Percentiles rank a stretch among this genome's conserved stretches.
Conservation (phyloP, 1,284 basidiomycete genomes). For the Cerrena zonata region DNA sequence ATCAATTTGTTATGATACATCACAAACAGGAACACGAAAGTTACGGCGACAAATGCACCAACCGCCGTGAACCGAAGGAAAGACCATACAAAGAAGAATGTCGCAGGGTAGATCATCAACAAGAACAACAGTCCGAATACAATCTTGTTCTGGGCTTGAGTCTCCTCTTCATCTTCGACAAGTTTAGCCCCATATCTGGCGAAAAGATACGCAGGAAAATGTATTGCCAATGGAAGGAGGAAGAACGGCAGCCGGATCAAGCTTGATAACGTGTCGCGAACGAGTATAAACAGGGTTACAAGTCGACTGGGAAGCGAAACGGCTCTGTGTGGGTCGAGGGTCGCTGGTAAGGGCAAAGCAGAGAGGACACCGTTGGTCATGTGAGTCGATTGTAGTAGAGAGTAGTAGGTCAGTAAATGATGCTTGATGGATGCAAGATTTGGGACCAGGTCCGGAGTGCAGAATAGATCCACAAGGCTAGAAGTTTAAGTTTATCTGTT, state of each 20-base stretch:
- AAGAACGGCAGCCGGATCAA: slow-evolving; percentile 81
- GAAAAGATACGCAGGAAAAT: slow-evolving; percentile 79
- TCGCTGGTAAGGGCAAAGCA: slow-evolving; percentile 70
- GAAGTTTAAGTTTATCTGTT: no score
- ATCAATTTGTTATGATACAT: slow-evolving; percentile 78
- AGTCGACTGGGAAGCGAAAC: slow-evolving; percentile 77
- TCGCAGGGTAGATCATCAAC: slow-evolving; percentile 71
- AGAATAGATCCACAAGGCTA: slow-evolving; percentile 79
- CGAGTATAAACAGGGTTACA: slow-evolving; percentile 69
- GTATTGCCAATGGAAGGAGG: slow-evolving; percentile 74
- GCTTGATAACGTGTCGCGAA: slow-evolving; percentile 70
- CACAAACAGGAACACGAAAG: slow-evolving; percentile 65
- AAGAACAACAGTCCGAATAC: slow-evolving; percentile 75
- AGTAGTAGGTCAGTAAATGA: slow-evolving; percentile 80
- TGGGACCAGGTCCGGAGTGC: slow-evolving; percentile 55
- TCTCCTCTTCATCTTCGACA: slow-evolving; percentile 83
- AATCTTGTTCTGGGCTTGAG: slow-evolving; percentile 89
- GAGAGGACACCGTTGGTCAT: slow-evolving; percentile 80
- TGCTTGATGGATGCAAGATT: slow-evolving; percentile 59
- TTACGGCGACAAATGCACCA: slow-evolving; percentile 34
- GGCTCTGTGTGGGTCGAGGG: slow-evolving; percentile 70
- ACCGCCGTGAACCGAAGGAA: slow-evolving; percentile 64
- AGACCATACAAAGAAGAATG: slow-evolving; percentile 80
- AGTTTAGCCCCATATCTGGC: slow-evolving; percentile 68
- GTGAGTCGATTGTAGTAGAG: slow-evolving; percentile 75